Base-by-base conservation (phyloP, 2,329 filamentous ascomycete genomes). In the Talaromyces pinophilus region DNA sequence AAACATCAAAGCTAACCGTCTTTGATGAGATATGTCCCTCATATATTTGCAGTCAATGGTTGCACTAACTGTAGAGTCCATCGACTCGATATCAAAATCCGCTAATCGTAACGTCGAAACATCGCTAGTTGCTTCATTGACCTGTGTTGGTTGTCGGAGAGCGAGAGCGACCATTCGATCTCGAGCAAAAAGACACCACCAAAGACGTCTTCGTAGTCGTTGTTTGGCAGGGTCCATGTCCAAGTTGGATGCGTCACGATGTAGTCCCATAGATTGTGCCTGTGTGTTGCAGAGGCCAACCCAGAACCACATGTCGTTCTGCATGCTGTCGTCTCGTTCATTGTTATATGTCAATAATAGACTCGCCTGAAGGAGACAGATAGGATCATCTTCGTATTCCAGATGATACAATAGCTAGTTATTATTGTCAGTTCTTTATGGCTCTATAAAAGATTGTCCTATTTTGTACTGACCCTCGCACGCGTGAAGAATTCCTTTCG, bases 281-380 rank as follows among this genome's bases (percentile, higher is more conserved):
- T 95, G 83, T 4, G 92, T 95, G 65, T 94, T 93, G 50, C 92
- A 92, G 22, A 96, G 90, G 17, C 92, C 92, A 87, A 96, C 95
- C 92, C 92, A 96, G 74, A 96, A 92, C 90, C 92, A 95, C 55
- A 92, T 96, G 76, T 96, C 93, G 78, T 96, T 95, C 75, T 95
- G 91, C 74, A 74, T 73, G 59, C 95, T 92, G 76, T 96, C 92
- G 2, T 92, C 92, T 8, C 92, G 93, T 79, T 96, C 92, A 75
- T 96, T 95, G 89, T 93, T 96, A 76, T 95, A 96, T 5, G 92
- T 96, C 90, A 96, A 92, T 64, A 96, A 84, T 28, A 97, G 83
- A 6, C 96, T 82, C 7, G 91, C 88, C 78, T 97, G 93, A 22
- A 96, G 89, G 40, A 96, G 86, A 38, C 91, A 86, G 61, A 96